Percentiles rank a stretch among this genome's conserved stretches.
These are phyloP conservation scores for Podaxis carcinomalis DNA, from an alignment of 768 basidiomycete species.

Conservation along the genomic window DNA sequence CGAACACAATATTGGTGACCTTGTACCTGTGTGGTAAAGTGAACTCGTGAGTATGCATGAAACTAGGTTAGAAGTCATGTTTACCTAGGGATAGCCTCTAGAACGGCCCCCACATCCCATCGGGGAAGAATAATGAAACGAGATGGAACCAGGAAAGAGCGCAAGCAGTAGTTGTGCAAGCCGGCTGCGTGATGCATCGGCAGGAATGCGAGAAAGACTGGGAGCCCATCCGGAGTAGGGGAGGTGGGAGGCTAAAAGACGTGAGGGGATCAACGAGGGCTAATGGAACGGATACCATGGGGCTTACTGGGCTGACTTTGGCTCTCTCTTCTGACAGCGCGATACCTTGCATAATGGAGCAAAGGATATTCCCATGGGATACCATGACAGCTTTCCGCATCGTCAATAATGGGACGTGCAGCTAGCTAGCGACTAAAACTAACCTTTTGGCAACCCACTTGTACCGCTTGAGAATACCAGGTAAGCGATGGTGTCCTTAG, in stretches of 20 bases:
- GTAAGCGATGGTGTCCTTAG: constrained; percentile 56
- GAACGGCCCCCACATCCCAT: constrained; percentile 52
- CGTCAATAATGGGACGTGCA: background rate
- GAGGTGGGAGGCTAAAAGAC: constrained; percentile 30
- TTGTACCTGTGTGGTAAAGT: too few relatives aligned
- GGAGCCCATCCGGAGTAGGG: constrained; percentile 37
- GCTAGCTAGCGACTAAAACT: background rate
- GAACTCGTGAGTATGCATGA: too few relatives aligned
- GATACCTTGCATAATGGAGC: constrained; percentile 33
- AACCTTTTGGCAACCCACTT: constrained; percentile 71
- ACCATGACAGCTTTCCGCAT: constrained; percentile 55
- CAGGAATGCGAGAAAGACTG: constrained; percentile 49
- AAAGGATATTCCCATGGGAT: constrained; percentile 58
- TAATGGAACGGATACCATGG: background rate
- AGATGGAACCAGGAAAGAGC: constrained; percentile 36
- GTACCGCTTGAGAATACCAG: constrained; percentile 76
- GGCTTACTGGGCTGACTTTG: constrained; percentile 35
- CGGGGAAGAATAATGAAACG: constrained; percentile 50
- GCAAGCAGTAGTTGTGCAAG: constrained; percentile 46
- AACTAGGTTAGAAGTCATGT: constrained; percentile 12
- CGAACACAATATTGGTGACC: constrained; percentile 4
- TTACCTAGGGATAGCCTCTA: constrained; percentile 56
- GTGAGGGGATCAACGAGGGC: background rate
- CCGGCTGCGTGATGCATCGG: constrained; percentile 69
- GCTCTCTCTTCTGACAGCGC: constrained; percentile 24